These are phyloP conservation scores for Amanita muscaria DNA, from an alignment of 768 basidiomycete genomes.

Conservation along the genomic window DNA sequence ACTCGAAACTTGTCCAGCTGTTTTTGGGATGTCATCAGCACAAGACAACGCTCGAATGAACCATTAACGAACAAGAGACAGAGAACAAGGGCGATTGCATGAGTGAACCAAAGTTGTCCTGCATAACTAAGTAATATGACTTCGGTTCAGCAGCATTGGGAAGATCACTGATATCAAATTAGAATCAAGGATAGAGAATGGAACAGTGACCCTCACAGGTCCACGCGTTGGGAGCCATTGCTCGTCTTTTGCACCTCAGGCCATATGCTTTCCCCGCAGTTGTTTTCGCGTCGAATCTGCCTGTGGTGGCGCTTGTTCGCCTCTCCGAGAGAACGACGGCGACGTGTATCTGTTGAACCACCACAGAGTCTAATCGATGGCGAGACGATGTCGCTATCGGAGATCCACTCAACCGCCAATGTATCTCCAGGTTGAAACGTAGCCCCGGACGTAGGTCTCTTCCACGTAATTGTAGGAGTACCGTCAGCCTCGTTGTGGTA, in stretches of 20 bases:
- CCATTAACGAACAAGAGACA: background rate
- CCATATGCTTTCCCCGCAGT: background rate
- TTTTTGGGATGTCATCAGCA: background rate
- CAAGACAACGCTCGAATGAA: background rate
- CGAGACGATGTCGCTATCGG: background rate
- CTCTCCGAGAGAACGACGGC: background rate
- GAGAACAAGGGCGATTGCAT: slow-evolving; percentile 3
- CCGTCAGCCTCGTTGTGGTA: background rate
- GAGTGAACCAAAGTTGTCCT: slow-evolving; percentile 5
- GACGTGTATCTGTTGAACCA: background rate
- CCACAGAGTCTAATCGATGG: slow-evolving; percentile 4
- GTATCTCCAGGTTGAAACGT: background rate
- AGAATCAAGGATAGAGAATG: background rate
- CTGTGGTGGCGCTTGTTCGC: background rate
- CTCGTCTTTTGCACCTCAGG: background rate
- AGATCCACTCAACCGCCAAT: background rate
- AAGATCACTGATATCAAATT: background rate
- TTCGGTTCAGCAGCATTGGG: background rate
- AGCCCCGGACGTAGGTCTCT: background rate
- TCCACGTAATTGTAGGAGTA: background rate
- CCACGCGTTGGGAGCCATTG: background rate
- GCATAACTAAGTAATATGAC: background rate
- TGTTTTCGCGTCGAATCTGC: background rate
- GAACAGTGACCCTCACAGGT: background rate
- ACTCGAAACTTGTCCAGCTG: background rate